These are phyloP conservation scores for Solanum phureja DNA, from an alignment of 257 asterid genomes.

Conservation along the genomic window DNA sequence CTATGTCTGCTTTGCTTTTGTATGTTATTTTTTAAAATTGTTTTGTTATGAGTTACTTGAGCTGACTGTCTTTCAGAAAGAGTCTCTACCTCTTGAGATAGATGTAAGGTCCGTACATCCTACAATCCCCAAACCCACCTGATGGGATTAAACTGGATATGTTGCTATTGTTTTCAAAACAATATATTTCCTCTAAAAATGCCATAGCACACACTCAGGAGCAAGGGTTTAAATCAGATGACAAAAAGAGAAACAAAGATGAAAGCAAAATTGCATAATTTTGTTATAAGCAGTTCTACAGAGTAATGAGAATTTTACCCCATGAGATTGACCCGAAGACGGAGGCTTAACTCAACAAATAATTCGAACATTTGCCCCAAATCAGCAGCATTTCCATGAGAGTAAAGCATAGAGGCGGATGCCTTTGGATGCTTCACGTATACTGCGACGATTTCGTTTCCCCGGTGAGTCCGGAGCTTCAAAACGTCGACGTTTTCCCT, in stretches of 20 bases:
- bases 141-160: background rate
- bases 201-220: background rate
- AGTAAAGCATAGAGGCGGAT: background rate
- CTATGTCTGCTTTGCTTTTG: background rate
- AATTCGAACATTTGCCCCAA: background rate
- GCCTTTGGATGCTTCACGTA: background rate
- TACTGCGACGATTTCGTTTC: background rate
- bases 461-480: background rate
- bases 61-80: background rate
- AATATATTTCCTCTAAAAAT: background rate
- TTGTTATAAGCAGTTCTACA: background rate
- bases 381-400: slow-evolving; percentile 5
- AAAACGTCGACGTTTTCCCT: slow-evolving; percentile 6
- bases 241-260: background rate
- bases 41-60: background rate
- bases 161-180: background rate
- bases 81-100: background rate
- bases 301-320: background rate
- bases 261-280: background rate
- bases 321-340: background rate
- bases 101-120: background rate
- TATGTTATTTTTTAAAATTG: background rate
- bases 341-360: background rate
- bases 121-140: background rate
- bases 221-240: background rate